Percentiles rank a stretch among this genome's conserved stretches.
These are phyloP conservation scores for Ogataea glucozyma DNA, from an alignment of 805 yeast genomes.

Conservation along the genomic window DNA sequence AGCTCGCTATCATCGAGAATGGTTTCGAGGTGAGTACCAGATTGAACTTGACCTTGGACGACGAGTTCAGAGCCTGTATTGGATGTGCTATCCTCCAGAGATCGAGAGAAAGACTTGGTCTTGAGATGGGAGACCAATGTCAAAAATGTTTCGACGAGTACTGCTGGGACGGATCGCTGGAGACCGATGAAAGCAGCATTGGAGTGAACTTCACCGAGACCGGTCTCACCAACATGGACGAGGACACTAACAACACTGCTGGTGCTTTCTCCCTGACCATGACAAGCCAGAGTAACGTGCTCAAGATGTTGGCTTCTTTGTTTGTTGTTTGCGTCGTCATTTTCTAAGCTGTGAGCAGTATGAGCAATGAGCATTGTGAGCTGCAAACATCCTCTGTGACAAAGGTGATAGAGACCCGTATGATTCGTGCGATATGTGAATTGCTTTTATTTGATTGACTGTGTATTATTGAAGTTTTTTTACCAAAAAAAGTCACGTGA, in stretches of 20 bases:
- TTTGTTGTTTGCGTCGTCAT: slow-evolving; percentile 16
- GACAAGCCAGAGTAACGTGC: background rate
- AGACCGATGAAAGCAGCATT: slow-evolving; percentile 13
- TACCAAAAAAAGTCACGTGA: too few relatives aligned
- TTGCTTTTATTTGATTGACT: too few relatives aligned
- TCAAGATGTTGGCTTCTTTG: slow-evolving; percentile 7
- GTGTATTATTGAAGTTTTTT: too few relatives aligned
- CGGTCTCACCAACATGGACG: slow-evolving; percentile 38
- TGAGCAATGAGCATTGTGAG: background rate
- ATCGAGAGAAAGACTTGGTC: slow-evolving; percentile 66
- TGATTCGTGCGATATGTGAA: too few relatives aligned
- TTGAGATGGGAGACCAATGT: slow-evolving; percentile 68
- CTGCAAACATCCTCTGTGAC: too few relatives aligned
- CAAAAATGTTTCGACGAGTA: slow-evolving; percentile 65
- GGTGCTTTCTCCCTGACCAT: slow-evolving; percentile 15
- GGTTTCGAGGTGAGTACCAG: slow-evolving; percentile 73
- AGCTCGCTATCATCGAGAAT: slow-evolving; percentile 61
- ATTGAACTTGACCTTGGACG: slow-evolving; percentile 64
- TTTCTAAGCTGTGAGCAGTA: slow-evolving; percentile 13
- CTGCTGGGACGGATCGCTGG: slow-evolving; percentile 52
- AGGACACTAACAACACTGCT: slow-evolving; percentile 28
- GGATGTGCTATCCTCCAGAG: slow-evolving; percentile 84
- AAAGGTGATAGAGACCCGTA: too few relatives aligned
- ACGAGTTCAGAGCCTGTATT: slow-evolving; percentile 70
- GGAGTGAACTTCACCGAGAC: slow-evolving; percentile 41